Base-by-base conservation (phyloP, 257 asterid genomes). In the Penstemon davidsonii region DNA sequence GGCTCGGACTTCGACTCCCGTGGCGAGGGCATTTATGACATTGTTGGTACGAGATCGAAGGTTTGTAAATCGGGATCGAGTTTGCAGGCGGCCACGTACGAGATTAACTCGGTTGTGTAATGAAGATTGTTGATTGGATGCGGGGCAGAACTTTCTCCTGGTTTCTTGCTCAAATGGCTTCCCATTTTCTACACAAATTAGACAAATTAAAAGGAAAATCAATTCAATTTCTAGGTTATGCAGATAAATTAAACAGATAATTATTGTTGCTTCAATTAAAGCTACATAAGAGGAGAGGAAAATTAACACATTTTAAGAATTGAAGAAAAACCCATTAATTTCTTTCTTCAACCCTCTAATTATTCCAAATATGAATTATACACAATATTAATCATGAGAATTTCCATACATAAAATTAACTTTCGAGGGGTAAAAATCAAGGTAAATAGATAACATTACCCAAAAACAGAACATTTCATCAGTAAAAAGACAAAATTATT, bases 81-180 rank as follows among this genome's bases (percentile, higher is more conserved):
- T 73, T 73, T 76, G 85, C 99, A 93, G 4, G 96, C 99, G 0
- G 92, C 90, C 78, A 80, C 99, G 55, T 90, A 90, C 1, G 96
- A 84, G 49, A 72, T 68, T 41, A 93, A 80, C 78, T 85, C 92
- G 0, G 76, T 71, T 45, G 86, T 60, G 82, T 46, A 73, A n/a
- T 81, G 91, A 57, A 85, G 76, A 71, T 81, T 80, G 86, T 72
- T 73, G 64, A 88, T 86, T 11, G 85, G 55, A 55, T 79, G 81
- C 60, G 83, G 61, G 36, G 79, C 74, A 42, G 96, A 79, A 54
- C 87, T 72, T 78, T 87, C 96, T 39, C 80, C 87, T 11, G 88
- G 81, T 74, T 75, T 85, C 87, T 89, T 92, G 96, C 96, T 92
- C 82, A 85, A 25, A 46, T 89, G 89, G 81, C 91, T 83, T 81